Evolutionary conservation across 257 asterid species (phyloP), one percentile per base, ranked within the genome.

Genomic region (Verbascum thapsus): DNA sequence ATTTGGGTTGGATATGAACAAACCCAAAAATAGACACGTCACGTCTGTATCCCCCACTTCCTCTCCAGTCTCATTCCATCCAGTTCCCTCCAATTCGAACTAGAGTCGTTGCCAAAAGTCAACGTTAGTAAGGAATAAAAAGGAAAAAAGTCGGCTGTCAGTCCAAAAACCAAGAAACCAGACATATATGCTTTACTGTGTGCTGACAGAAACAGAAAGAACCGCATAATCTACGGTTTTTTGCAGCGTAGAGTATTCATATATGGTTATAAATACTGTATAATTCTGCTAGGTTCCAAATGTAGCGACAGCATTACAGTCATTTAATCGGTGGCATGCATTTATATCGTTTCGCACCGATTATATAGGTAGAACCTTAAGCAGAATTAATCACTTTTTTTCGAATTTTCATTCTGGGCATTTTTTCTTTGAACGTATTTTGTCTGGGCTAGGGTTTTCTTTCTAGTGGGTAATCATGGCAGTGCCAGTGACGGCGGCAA

Each of bases 281-380:
- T 3, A 34, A 51, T 48, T 8, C 18, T 60, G 13, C 40, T 8
- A 50, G 6, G 64, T 16, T 58, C 49, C 64, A n/a, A 53, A 52
- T 16, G 53, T 51, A 7, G 35, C 55, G 3, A 15, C 49, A 2
- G 43, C 32, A 69, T n/a, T n/a, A n/a, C 26, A 64, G 37, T 22
- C 53, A 50, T 11, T 23, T 56, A 42, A 18, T 42, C 15, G 15
- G 40, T n/a, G 58, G 47, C 20, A 12, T 54, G 74, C 74, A 66
- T 43, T 73, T 41, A 65, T n/a, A n/a, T n/a, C n/a, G 58, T 73
- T 69, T 12, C 34, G 50, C 57, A 3, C 40, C 76, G 64, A 26
- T 6, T 41, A 35, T 38, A 8, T 41, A 35, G 0, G 64, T 51
- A 8, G 48, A 38, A 38, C 13, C 5, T 8, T 30, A 19, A 8